phyloP scores from a whole-genome alignment of 768 basidiomycete genomes.

The Grammothele lineata region DNA sequence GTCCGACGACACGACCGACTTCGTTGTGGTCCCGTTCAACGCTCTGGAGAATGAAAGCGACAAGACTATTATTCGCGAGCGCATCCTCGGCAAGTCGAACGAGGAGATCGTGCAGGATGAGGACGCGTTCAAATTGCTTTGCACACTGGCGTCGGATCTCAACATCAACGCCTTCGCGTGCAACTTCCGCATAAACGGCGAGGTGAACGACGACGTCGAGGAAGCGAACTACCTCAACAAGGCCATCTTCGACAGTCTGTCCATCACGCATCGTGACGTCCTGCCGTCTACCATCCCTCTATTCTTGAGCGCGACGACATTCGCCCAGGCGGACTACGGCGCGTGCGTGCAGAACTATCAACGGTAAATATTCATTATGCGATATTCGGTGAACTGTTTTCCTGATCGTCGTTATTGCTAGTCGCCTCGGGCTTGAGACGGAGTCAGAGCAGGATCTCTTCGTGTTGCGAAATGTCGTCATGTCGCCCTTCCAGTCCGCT shows the following conservation, averaged over 20 bases:
- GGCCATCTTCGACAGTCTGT: constrained; percentile 22
- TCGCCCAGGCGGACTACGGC: constrained; percentile 32
- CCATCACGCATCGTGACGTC: constrained; percentile 27
- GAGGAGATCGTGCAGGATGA: constrained; percentile 27
- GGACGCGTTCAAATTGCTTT: constrained; percentile 23
- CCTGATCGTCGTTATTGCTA: background rate
- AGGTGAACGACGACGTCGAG: constrained; percentile 32
- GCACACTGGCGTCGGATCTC: constrained; percentile 36
- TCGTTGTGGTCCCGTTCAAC: constrained; percentile 40
- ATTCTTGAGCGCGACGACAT: constrained; percentile 28
- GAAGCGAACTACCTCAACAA: constrained; percentile 40
- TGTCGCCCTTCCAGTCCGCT: constrained; percentile 37
- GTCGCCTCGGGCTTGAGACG: constrained; percentile 30
- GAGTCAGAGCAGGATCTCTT: constrained; percentile 29
- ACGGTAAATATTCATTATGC: background rate
- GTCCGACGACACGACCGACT: constrained; percentile 26
- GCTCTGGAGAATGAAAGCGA: constrained; percentile 28
- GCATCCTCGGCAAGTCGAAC: constrained; percentile 28
- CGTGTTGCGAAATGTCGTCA: constrained; percentile 34
- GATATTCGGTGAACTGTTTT: no score
- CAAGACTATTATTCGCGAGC: constrained; percentile 29
- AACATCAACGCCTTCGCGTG: constrained; percentile 41
- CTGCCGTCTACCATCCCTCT: constrained; percentile 20
- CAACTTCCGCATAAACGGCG: constrained; percentile 37
- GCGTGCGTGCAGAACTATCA: constrained; percentile 33